phyloP scores from a whole-genome alignment of 257 asterid species.

The Cordia subcordata region DNA sequence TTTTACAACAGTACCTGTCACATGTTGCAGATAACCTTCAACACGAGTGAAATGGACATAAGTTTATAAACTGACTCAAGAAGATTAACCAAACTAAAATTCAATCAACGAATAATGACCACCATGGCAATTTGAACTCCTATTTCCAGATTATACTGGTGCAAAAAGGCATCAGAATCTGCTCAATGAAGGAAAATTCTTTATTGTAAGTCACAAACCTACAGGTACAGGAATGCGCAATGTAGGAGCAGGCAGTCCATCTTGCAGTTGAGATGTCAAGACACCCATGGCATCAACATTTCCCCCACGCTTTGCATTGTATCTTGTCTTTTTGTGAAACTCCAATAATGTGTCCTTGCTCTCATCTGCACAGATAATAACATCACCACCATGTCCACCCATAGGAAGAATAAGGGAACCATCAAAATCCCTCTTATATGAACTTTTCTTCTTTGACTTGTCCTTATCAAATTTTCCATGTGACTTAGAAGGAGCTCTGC shows the following conservation, averaged over 20 bases:
- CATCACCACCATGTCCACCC: constrained; percentile 92
- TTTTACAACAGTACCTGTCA: constrained; percentile 85
- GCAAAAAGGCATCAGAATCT: neutral
- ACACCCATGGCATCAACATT: constrained; percentile 93
- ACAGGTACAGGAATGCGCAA: constrained; percentile 83
- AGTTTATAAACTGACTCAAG: neutral
- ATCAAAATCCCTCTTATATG: constrained; percentile 81
- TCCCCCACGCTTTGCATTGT: constrained; percentile 90
- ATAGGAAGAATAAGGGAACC: constrained; percentile 85
- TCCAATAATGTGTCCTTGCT: constrained; percentile 73
- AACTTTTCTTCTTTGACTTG: constrained; percentile 46
- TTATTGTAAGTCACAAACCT: constrained; percentile 37
- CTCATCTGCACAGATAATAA: constrained; percentile 79
- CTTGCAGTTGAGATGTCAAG: constrained; percentile 60
- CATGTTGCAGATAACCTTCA: neutral
- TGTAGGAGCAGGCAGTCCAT: constrained; percentile 67
- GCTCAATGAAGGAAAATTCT: neutral
- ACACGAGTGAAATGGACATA: no score
- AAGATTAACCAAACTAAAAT: neutral
- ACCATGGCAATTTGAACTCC: neutral
- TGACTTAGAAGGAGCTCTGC: constrained; percentile 43
- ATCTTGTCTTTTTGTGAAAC: constrained; percentile 55
- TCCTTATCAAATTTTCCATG: constrained; percentile 49
- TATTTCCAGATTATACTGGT: neutral
- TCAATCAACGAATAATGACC: neutral